These are phyloP conservation scores for Luffa acutangula DNA, from an alignment of 306 rosid species.

Conservation along the genomic window DNA sequence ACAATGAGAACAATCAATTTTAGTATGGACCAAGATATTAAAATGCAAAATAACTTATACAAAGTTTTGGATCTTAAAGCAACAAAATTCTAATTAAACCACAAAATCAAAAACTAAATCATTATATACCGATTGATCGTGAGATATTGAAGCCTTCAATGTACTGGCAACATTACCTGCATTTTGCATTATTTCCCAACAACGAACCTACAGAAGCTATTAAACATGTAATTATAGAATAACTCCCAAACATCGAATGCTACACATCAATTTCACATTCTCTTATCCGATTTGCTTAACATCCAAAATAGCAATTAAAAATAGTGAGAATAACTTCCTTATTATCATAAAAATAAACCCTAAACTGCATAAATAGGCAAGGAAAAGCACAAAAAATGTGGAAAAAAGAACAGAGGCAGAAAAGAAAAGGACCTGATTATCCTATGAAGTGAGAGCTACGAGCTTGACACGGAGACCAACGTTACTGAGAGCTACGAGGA, in stretches of 20 bases:
- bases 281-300: neutral
- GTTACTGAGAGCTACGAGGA: constrained; percentile 63
- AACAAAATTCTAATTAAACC: neutral
- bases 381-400: constrained; percentile 1
- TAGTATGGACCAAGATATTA: too few species aligned
- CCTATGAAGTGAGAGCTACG: constrained; percentile 85
- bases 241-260: neutral
- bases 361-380: constrained; percentile 31
- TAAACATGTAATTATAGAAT: constrained; percentile 15
- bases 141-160: constrained; percentile 74
- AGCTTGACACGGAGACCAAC: constrained; percentile 92
- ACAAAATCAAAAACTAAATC: constrained; percentile 9
- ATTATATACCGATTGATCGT: constrained; percentile 61
- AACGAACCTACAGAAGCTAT: constrained; percentile 42
- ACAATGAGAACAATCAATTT: too few species aligned
- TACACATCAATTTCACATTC: neutral
- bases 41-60: constrained; percentile 5
- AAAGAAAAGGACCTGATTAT: constrained; percentile 46
- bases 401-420: neutral
- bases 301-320: neutral
- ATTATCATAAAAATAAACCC: neutral
- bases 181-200: constrained; percentile 71
- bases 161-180: constrained; percentile 41
- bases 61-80: neutral
- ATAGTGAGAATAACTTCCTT: neutral